Percentiles rank a stretch among this genome's conserved stretches.
Evolutionary conservation across 768 basidiomycete genomes (phyloP).

Genomic region (Rhodosporidiobolus odoratus): DNA sequence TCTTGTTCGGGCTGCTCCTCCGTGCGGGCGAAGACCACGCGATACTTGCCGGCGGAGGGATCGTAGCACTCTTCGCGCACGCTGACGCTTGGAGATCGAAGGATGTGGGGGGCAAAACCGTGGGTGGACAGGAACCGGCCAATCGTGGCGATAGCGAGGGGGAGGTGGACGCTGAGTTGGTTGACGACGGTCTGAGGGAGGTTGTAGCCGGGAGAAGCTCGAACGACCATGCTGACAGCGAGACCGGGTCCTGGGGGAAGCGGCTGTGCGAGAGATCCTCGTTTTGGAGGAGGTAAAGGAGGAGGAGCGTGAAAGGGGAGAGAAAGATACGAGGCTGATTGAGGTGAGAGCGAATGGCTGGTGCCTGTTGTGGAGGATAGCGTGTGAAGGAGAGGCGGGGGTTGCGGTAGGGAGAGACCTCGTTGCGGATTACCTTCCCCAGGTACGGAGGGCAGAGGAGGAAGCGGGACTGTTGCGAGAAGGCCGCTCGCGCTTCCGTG

Average conservation of each 20-base stretch:
- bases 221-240: conserved; percentile 18
- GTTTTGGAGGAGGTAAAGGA: neutral
- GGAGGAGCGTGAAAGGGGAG: neutral
- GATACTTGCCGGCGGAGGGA: conserved; percentile 1
- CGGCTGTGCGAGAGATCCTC: neutral
- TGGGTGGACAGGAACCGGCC: conserved; percentile 28
- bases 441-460: neutral
- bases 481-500: neutral
- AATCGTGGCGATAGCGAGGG: conserved; percentile 24
- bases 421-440: too few species aligned
- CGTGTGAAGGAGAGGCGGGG: neutral
- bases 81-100: neutral
- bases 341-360: neutral
- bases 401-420: too few species aligned
- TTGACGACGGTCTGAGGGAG: conserved; percentile 25
- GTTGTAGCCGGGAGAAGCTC: conserved; percentile 23
- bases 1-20: neutral
- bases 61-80: conserved; percentile 25
- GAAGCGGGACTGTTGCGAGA: neutral
- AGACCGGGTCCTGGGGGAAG: conserved; percentile 11
- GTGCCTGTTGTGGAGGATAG: conserved; percentile 2
- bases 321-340: too few species aligned
- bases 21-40: conserved; percentile 1
- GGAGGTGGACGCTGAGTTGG: conserved; percentile 29
- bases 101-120: conserved; percentile 29